A percentile compares a stretch with the other conserved stretches of the same genome.
Conservation (phyloP, 768 basidiomycete species). For the Collybiopsis confluens region DNA sequence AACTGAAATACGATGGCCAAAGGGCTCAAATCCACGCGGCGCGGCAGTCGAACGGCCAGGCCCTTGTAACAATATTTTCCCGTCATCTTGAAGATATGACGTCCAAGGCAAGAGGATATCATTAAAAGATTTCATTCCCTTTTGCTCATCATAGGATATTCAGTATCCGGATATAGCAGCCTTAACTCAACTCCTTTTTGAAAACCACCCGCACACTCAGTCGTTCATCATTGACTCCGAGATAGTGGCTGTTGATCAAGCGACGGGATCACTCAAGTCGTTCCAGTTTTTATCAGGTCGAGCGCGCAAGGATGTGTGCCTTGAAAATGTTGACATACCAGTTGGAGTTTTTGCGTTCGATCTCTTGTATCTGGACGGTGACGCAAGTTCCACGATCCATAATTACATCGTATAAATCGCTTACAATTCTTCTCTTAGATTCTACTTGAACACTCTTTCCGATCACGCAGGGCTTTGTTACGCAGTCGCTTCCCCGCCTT, state of each 20-base stretch:
- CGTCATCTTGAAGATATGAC: slow-evolving; percentile 93
- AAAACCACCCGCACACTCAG: slow-evolving; percentile 31
- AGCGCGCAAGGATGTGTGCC: slow-evolving; percentile 75
- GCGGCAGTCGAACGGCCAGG: slow-evolving; percentile 23
- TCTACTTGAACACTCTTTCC: slow-evolving; percentile 65
- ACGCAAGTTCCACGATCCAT: slow-evolving; percentile 43
- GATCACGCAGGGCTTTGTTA: slow-evolving; percentile 63
- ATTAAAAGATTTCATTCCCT: slow-evolving; percentile 4
- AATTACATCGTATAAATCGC: not conserved
- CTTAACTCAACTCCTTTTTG: slow-evolving; percentile 45
- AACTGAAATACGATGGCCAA: slow-evolving; percentile 91
- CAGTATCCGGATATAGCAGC: slow-evolving; percentile 81
- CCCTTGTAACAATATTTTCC: slow-evolving; percentile 68
- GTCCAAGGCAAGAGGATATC: slow-evolving; percentile 55
- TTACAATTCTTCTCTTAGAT: slow-evolving; percentile 36
- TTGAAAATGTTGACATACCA: slow-evolving; percentile 69
- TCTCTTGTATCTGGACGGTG: slow-evolving; percentile 78
- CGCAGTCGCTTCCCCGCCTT: slow-evolving; percentile 57
- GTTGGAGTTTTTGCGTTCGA: slow-evolving; percentile 90
- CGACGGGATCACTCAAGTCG: slow-evolving; percentile 57
- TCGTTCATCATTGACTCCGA: slow-evolving; percentile 86
- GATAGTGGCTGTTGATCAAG: slow-evolving; percentile 76
- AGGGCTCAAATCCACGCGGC: slow-evolving; percentile 75
- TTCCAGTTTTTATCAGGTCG: slow-evolving; percentile 88
- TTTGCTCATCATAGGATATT: slow-evolving; percentile 5